Conservation (phyloP, 495 filamentous ascomycete genomes). For the Immersiella caudata region DNA sequence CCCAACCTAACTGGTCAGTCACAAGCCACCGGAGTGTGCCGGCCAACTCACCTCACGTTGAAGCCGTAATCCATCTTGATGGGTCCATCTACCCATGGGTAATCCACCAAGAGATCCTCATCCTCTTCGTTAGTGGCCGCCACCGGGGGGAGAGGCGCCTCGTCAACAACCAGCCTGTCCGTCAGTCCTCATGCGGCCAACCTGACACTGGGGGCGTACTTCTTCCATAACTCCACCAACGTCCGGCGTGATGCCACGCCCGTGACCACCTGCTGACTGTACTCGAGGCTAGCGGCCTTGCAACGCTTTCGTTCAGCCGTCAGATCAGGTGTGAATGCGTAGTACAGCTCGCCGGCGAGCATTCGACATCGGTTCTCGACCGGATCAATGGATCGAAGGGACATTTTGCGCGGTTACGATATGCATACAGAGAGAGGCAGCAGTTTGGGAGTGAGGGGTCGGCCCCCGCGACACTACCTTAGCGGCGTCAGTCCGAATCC, state of each 20-base stretch:
- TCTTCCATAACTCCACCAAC: constrained; percentile 57
- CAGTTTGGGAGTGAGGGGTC: no score
- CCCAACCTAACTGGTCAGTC: constrained; percentile 49
- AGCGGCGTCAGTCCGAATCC: no score
- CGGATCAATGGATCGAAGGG: constrained; percentile 24
- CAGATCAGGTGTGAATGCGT: constrained; percentile 51
- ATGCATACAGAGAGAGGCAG: no score
- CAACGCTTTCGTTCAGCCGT: constrained; percentile 61
- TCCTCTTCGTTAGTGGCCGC: constrained; percentile 59
- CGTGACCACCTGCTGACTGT: constrained; percentile 54
- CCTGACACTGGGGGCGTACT: not conserved
- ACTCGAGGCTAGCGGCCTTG: constrained; percentile 58
- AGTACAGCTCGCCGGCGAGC: constrained; percentile 56
- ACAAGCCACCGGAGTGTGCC: not conserved
- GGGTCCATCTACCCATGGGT: constrained; percentile 73
- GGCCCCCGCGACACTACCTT: no score
- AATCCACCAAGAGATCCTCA: constrained; percentile 57
- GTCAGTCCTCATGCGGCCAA: not conserved
- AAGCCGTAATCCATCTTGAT: constrained; percentile 75
- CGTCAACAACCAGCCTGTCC: constrained; percentile 60
- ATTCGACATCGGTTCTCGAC: constrained; percentile 53
- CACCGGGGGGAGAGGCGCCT: constrained; percentile 62
- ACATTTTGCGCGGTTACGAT: not conserved
- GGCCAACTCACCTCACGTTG: constrained; percentile 57
- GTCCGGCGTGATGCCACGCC: constrained; percentile 59